A percentile compares a stretch with the other conserved stretches of the same genome.
Evolutionary conservation across 352 stramenopile species (phyloP).

Genomic region (Globisporangium ultimum): DNA sequence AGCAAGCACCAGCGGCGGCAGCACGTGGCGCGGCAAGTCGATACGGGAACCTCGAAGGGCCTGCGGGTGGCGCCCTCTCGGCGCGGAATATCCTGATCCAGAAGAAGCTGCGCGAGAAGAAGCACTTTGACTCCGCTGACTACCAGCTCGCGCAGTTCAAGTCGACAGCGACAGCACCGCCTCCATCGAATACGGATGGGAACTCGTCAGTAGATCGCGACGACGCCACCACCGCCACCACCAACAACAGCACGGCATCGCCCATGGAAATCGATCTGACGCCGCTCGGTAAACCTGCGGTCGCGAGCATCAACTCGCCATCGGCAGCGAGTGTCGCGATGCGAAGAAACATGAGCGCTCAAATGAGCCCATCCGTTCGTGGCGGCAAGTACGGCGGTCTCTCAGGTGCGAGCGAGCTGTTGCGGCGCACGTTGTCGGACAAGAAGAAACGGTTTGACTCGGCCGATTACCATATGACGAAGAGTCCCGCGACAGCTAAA

Average conservation of each 20-base stretch:
- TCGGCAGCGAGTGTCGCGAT: slow-evolving; percentile 27
- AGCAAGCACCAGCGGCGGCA: not conserved
- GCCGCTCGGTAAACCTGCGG: slow-evolving; percentile 9
- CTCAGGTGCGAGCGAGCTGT: slow-evolving; percentile 27
- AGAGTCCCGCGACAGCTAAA: not conserved
- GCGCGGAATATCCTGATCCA: slow-evolving; percentile 69
- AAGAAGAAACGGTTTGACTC: slow-evolving; percentile 41
- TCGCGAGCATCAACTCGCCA: slow-evolving; percentile 40
- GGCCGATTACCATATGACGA: slow-evolving; percentile 30
- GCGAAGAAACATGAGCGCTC: slow-evolving; percentile 23
- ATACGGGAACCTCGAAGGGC: slow-evolving; percentile 20
- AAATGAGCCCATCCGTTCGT: slow-evolving; percentile 55
- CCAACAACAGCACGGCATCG: slow-evolving; percentile 6
- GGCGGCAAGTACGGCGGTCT: slow-evolving; percentile 43
- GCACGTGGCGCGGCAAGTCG: slow-evolving; percentile 5
- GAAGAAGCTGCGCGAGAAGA: slow-evolving; percentile 67
- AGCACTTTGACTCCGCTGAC: slow-evolving; percentile 74
- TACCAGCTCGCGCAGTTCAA: slow-evolving; percentile 53
- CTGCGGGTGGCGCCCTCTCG: slow-evolving; percentile 31
- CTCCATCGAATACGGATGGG: slow-evolving; percentile 14
- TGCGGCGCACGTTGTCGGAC: slow-evolving; percentile 31
- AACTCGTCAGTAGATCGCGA: slow-evolving; percentile 2
- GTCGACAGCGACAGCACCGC: slow-evolving; percentile 4
- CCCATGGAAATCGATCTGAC: slow-evolving; percentile 31
- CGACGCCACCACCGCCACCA: not conserved